Conservation (phyloP, 495 filamentous ascomycete species). For the Acidiella bohemica region DNA sequence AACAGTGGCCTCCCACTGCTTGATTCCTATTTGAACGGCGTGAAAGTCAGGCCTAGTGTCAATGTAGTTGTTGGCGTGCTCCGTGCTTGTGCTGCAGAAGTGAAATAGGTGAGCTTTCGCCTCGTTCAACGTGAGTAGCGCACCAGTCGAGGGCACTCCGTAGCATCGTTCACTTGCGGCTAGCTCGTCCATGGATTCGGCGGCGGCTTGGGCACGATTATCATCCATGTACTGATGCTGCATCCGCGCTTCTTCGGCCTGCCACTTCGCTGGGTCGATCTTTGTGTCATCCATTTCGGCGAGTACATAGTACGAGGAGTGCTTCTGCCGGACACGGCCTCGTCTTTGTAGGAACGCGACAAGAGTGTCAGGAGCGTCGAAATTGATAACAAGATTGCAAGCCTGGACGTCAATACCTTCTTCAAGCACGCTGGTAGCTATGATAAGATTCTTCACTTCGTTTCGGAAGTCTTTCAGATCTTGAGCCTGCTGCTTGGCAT, state of each 20-base stretch:
- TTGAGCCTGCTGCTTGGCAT: conserved; percentile 38
- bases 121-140: conserved; percentile 57
- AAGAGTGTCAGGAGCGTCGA: conserved; percentile 57
- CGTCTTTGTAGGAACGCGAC: conserved; percentile 84
- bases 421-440: conserved; percentile 76
- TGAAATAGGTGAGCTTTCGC: conserved; percentile 65
- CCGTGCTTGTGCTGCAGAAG: conserved; percentile 47
- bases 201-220: conserved; percentile 36
- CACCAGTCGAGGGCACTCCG: conserved; percentile 44
- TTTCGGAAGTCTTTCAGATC: conserved; percentile 55
- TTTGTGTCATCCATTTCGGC: conserved; percentile 31
- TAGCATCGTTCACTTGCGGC: conserved; percentile 30
- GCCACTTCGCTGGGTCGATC: conserved; percentile 39
- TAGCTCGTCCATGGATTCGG: conserved; percentile 32
- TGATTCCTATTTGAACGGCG: conserved; percentile 2
- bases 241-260: conserved; percentile 57
- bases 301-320: conserved; percentile 62
- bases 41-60: conserved; percentile 33
- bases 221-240: conserved; percentile 60
- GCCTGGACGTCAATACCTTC: conserved; percentile 84
- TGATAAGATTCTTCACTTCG: conserved; percentile 60
- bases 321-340: conserved; percentile 60
- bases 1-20: conserved; percentile 41
- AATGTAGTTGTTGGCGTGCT: conserved; percentile 44
- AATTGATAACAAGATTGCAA: conserved; percentile 81